Base-by-base conservation (phyloP, 2,329 filamentous ascomycete species). In the Byssoonygena ceratinophila region DNA sequence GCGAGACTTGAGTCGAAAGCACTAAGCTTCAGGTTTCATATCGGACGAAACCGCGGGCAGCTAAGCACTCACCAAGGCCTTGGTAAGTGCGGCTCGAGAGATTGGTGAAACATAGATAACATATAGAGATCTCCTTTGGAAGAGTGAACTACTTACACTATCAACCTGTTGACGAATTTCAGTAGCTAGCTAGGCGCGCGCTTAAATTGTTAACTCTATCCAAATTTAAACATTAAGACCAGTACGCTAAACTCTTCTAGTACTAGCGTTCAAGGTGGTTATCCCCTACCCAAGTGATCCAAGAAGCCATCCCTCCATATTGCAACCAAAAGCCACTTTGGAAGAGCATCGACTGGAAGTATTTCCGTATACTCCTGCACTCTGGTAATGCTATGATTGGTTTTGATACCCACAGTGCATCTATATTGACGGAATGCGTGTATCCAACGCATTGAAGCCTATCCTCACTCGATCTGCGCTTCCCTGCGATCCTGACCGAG, bases 151-250 rank as follows among this genome's bases (percentile, higher is more conserved):
- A n/a, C n/a, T n/a, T n/a, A n/a, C n/a, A n/a, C n/a, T n/a, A n/a
- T n/a, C n/a, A n/a, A n/a, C n/a, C n/a, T n/a, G n/a, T n/a, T n/a
- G n/a, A n/a, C n/a, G n/a, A n/a, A n/a, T n/a, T n/a, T n/a, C n/a
- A n/a, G n/a, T n/a, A n/a, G n/a, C n/a, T n/a, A n/a, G n/a, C 20
- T 22, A 29, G 22, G 23, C 37, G 47, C 37, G 47, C 47, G 47
- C 25, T 50, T 50, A 43, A n/a, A 6, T 34, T n/a, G 25, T 39
- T 20, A 40, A 16, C 27, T 16, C 40, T 1, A 36, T 18, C 37
- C 37, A 29, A 12, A 52, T 32, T 48, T 46, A 25, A 46, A 53
- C 45, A 52, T 54, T 51, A 46, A 47, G 55, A 32, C 6, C 4
- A 1, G 9, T 43, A n/a, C 43, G 16, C 43, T 45, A 31, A 22